Base-by-base conservation (phyloP, 2,329 filamentous ascomycete species). In the Thelonectria rubi region DNA sequence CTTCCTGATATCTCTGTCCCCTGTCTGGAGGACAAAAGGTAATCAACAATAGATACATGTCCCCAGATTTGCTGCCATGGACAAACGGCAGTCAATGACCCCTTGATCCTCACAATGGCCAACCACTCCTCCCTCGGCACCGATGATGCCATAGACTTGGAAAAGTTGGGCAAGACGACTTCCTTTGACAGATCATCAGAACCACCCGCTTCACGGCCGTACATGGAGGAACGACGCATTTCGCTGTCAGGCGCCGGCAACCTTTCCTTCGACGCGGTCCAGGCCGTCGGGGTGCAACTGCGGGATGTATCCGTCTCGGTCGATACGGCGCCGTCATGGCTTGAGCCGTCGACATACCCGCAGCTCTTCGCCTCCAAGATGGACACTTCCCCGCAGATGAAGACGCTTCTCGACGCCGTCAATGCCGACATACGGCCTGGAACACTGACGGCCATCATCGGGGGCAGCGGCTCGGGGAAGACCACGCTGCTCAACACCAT, bases 381-480 rank as follows among this genome's bases (percentile, higher is more conserved):
- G 63, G 75, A 76, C 64, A 79, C 77, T 5, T 67, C 66, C 1
- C 72, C 78, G 3, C 71, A 69, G 7, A 76, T 76, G 60, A 86
- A 86, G 70, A 75, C 78, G 6, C 85, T 93, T 11, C 77, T 93
- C 10, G 79, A 88, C 54, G 83, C 84, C 30, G 84, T 93, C 47
- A 84, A 84, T 65, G 89, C 89, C 2, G 82, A 86, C 21, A 84
- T 93, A 72, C 80, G 81, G 3, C 82, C 85, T 8, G 89, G 91
- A 3, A 89, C 86, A 3, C 75, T 94, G 42, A 92, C 90, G 0
- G 91, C 91, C 9, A 92, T 93, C 55, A 87, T 93, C 59, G 91
- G 91, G 10, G 89, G 90, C 3, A 90, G 88, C 70, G 90, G 91
- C 18, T 90, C 87, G 2, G 90, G 90, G 0, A 93, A 93, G 77